These are phyloP conservation scores for Podaxis sp. DNA, from an alignment of 768 basidiomycete species.

Conservation along the genomic window DNA sequence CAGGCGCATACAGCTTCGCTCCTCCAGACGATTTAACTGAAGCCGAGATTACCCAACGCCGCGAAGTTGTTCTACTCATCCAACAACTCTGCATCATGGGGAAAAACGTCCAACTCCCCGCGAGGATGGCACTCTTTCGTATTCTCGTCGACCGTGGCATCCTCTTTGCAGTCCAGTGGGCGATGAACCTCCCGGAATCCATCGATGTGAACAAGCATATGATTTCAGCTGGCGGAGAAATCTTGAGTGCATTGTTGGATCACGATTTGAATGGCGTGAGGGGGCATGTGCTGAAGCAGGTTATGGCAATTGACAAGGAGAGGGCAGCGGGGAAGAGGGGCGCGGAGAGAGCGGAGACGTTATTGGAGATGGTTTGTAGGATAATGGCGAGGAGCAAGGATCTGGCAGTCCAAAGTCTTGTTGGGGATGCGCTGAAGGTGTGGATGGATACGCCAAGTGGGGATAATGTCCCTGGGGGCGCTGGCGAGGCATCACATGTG, in stretches of 20 bases:
- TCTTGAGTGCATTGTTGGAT: constrained; percentile 82
- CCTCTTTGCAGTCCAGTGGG: constrained; percentile 91
- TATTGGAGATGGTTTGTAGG: constrained; percentile 72
- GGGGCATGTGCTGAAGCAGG: constrained; percentile 80
- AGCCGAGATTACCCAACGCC: constrained; percentile 53
- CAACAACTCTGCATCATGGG: constrained; percentile 95
- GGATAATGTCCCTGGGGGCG: constrained; percentile 20
- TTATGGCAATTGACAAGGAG: constrained; percentile 67
- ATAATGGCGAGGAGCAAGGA: constrained; percentile 80
- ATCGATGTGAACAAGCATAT: constrained; percentile 50
- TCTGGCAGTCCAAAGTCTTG: constrained; percentile 83
- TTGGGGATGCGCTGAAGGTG: constrained; percentile 83
- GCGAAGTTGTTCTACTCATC: constrained; percentile 82
- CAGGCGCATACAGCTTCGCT: constrained; percentile 48
- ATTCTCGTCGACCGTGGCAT: constrained; percentile 86
- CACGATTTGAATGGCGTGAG: constrained; percentile 89
- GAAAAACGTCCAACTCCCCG: constrained; percentile 91
- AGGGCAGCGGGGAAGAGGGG: constrained; percentile 52
- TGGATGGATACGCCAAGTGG: constrained; percentile 75
- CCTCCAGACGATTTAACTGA: constrained; percentile 56
- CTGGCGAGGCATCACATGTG: constrained; percentile 33
- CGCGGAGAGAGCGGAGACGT: constrained; percentile 65
- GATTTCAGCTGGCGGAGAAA: constrained; percentile 82
- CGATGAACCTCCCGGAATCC: constrained; percentile 66
- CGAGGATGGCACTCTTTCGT: constrained; percentile 83